A percentile compares a stretch with the other conserved stretches of the same genome.
Conservation (phyloP, 1,284 basidiomycete genomes). For the Trichosporon sp. region DNA sequence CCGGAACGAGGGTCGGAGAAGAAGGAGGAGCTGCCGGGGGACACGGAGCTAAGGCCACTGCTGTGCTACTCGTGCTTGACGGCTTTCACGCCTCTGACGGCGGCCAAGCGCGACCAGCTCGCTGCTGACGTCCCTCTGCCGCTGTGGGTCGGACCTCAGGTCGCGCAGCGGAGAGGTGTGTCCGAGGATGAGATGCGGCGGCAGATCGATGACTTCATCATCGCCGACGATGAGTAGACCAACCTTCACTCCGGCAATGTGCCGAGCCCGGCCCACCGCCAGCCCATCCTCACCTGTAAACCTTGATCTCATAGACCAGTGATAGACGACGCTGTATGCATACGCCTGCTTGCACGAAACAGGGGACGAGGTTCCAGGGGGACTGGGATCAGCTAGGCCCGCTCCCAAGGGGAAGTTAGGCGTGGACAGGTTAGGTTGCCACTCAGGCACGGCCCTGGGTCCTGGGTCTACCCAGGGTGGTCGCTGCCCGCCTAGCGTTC, state of each 20-base stretch:
- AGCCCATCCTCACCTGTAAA: background rate
- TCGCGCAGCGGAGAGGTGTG: constrained; percentile 28
- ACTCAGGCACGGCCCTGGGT: constrained; percentile 12
- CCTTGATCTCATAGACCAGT: background rate
- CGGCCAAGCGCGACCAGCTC: constrained; percentile 26
- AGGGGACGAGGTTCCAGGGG: background rate
- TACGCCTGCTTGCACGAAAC: background rate
- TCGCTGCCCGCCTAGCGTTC: background rate
- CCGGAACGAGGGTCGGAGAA: constrained; percentile 34
- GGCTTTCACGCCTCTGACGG: constrained; percentile 61
- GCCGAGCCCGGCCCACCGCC: background rate
- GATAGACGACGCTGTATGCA: constrained; percentile 7
- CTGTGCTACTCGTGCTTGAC: constrained; percentile 77
- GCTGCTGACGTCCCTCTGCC: constrained; percentile 39
- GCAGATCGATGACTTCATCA: constrained; percentile 45
- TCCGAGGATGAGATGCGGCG: constrained; percentile 42
- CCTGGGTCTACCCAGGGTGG: background rate
- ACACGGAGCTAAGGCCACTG: constrained; percentile 57
- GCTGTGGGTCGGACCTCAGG: constrained; percentile 41
- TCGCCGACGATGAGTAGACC: constrained; percentile 19
- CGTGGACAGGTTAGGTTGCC: background rate
- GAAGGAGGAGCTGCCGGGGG: background rate
- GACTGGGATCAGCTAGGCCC: background rate
- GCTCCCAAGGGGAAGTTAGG: background rate
- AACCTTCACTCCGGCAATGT: background rate